Percentiles rank a stretch among this genome's conserved stretches.
Evolutionary conservation across 129 eudicot genomes (phyloP).

Genomic region (Helianthus tuberosus): DNA sequence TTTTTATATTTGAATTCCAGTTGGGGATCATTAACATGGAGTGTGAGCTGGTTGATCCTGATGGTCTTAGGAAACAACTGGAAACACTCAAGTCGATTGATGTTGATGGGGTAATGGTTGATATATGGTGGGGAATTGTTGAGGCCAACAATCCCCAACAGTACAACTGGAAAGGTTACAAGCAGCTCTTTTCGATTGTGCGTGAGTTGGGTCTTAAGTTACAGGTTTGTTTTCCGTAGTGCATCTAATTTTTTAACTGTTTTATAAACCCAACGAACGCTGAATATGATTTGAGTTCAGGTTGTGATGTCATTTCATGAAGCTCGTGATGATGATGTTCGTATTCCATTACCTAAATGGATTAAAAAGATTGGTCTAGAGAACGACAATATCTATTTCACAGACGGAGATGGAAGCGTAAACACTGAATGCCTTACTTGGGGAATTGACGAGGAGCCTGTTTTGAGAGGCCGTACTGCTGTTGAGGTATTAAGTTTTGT

Average conservation of each 20-base stretch:
- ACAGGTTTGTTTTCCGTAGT: constrained; percentile 50
- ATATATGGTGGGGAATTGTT: constrained; percentile 96
- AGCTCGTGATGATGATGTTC: constrained; percentile 85
- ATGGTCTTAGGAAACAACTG: constrained; percentile 50
- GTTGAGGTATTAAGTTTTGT: constrained; percentile 60
- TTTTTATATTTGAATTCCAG: constrained; percentile 38
- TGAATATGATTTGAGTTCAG: constrained; percentile 36
- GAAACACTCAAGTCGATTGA: constrained; percentile 54
- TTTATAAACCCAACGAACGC: neutral
- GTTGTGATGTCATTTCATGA: constrained; percentile 95
- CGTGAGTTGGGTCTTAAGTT: constrained; percentile 62
- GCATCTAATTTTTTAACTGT: neutral
- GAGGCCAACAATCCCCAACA: constrained; percentile 71
- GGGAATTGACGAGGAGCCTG: constrained; percentile 88
- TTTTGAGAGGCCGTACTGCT: constrained; percentile 84
- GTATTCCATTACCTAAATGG: constrained; percentile 88
- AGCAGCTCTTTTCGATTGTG: constrained; percentile 65
- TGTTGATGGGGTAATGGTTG: constrained; percentile 96
- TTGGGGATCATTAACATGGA: constrained; percentile 55
- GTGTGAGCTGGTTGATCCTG: constrained; percentile 73
- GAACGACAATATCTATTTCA: constrained; percentile 84
- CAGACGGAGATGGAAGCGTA: constrained; percentile 73
- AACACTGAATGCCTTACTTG: constrained; percentile 83
- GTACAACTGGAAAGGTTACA: constrained; percentile 83
- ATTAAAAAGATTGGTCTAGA: constrained; percentile 66